Base-by-base conservation (phyloP, 2,329 filamentous ascomycete genomes). In the Ophiostoma tasmaniense region DNA sequence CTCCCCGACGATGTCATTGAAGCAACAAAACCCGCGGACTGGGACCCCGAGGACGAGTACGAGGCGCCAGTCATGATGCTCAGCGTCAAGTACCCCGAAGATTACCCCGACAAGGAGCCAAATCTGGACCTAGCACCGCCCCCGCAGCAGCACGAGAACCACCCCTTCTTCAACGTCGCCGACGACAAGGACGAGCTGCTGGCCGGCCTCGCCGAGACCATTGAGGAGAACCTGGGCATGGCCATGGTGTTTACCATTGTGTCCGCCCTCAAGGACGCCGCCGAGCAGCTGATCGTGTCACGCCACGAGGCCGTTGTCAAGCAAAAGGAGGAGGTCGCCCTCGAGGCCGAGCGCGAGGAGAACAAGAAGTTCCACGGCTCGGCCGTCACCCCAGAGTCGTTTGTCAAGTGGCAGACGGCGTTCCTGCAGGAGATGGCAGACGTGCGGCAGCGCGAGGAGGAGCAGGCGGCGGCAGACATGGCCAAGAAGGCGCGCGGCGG, bases 281-380 rank as follows among this genome's bases (percentile, higher is more conserved):
- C 93, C n/a, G 95, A 99, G 81, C 84, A 89, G 74, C 85, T 99
- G 70, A 88, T 98, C 73, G 80, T 84, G 20, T 88, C 92, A 72
- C 88, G 95, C 64, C 87, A 88, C 75, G 86, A 87, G 70, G 90
- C 83, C 10, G 85, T 83, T 1, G 85, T 84, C 8, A 84, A 87
- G 75, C 83, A 75, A 61, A 80, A 81, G 2, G 87, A 90, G 73
- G 86, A 89, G 75, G 80, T 75, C 17, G 69, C 80, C 17, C 77
- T 83, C 7, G 86, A 82, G 13, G 86, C 85, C 0, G 95, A 99
- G 80, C 88, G 90, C 71, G 93, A 95, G 78, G 95, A 99, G 82
- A 99, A 99, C 78, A 88, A 90, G 75, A 98, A 97, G 80, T 99
- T 99, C 79, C 91, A 96, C 77, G 95, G 95, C 70, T 92, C 92